Base-by-base conservation (phyloP, 2,329 filamentous ascomycete species). In the Aureobasidium sp. region DNA sequence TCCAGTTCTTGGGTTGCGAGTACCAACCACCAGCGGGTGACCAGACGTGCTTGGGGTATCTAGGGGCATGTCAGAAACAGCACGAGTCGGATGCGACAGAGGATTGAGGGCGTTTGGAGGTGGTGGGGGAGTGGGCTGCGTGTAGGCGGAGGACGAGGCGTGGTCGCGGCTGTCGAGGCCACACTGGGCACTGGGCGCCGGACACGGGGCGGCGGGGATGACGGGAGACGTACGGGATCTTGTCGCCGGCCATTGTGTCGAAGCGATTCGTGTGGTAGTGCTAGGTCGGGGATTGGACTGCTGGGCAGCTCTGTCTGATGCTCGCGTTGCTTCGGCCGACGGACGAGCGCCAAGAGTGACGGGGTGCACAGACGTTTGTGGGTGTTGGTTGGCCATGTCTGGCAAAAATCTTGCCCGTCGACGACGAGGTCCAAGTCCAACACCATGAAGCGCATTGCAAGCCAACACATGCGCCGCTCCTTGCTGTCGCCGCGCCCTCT, bases 31-130 rank as follows among this genome's bases (percentile, higher is more conserved):
- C 94, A 66, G 93, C 82, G 64, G 94, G 94, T 71, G 94, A 97
- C 94, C 94, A 99, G 82, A 99, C 90, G 82, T 99, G 93, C 82
- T 96, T 96, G 75, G 91, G 92, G 78, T 96, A 96, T 72, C 90
- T 95, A 69, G 49, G 60, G 70, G 65, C 53, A 25, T 43, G 61
- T 61, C 19, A 55, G 50, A 33, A 8, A 2, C 1, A 3, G 38
- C 27, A 31, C 31, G 15, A 19, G 37, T 10, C 17, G 38, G 4
- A 45, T 45, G 38, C 37, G 27, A 35, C 9, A 4, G 25, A 17
- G 11, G 11, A 37, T 17, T 3, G 50, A n/a, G 3, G 23, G 17
- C 15, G 31, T 33, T n/a, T 25, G 23, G 37, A 23, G 19, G 38
- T 21, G n/a, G n/a, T 33, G 29, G 13, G 42, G 29, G 42, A 42